Percentiles rank a stretch among this genome's conserved stretches.
These are phyloP conservation scores for Silene coronaria DNA, from an alignment of 179 eudicot species.

Conservation along the genomic window DNA sequence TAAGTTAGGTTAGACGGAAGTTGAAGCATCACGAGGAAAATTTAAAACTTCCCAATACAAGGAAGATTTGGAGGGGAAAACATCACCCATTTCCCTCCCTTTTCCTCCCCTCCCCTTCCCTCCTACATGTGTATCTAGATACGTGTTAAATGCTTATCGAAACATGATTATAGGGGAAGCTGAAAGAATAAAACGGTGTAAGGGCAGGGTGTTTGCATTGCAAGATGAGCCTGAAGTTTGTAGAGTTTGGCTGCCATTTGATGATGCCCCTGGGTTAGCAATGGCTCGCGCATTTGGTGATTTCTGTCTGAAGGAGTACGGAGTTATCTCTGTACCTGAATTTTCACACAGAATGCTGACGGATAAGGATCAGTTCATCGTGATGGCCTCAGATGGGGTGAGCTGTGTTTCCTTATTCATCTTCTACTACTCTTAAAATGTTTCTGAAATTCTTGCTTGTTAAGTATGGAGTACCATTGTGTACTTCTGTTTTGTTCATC, in stretches of 20 bases:
- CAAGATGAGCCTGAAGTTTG: constrained; percentile 97
- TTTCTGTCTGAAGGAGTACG: constrained; percentile 89
- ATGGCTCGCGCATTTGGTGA: constrained; percentile 99
- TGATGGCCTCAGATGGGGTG: constrained; percentile 98
- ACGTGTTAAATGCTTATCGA: not conserved
- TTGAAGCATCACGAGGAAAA: not conserved
- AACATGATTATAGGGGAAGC: constrained; percentile 61
- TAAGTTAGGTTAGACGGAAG: not conserved
- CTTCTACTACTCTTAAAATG: not conserved
- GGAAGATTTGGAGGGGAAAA: not conserved
- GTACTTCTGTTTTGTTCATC: no score
- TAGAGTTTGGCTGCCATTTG: constrained; percentile 95
- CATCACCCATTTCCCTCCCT: not conserved
- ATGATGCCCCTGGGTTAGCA: constrained; percentile 97
- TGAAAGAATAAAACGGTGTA: constrained; percentile 83
- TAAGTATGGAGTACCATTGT: not conserved
- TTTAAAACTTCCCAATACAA: not conserved
- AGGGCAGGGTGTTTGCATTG: constrained; percentile 93
- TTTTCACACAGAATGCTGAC: constrained; percentile 62
- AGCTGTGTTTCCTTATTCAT: constrained; percentile 18
- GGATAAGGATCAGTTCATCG: constrained; percentile 75
- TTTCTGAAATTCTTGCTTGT: constrained; percentile 3
- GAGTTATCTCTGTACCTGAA: constrained; percentile 89
- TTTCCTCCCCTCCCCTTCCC: not conserved
- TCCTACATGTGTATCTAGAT: not conserved